phyloP scores from a whole-genome alignment of 345 rosid species.

The Syzygium grande region DNA sequence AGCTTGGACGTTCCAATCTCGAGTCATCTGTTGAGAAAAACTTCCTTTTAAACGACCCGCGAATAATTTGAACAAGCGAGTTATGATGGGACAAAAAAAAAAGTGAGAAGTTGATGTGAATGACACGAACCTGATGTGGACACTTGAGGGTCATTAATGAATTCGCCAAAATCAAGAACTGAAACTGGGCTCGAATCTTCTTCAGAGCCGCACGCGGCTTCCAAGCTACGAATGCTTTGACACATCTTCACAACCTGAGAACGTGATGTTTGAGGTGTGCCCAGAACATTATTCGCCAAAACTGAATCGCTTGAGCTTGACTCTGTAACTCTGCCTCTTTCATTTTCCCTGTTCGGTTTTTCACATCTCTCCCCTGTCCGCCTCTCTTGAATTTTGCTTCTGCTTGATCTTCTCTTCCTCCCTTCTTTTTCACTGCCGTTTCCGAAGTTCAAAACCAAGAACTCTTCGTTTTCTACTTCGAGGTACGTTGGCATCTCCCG shows the following conservation, averaged over 20 bases:
- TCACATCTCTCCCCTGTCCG: conserved; percentile 5
- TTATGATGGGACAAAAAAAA: not conserved
- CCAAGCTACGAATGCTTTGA: conserved; percentile 5
- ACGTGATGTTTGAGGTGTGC: not conserved
- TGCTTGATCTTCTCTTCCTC: conserved; percentile 19
- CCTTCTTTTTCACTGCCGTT: conserved; percentile 17
- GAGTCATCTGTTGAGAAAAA: conserved; percentile 5
- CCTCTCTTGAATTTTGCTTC: conserved; percentile 12
- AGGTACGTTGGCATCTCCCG: conserved; percentile 29
- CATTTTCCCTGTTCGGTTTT: not conserved
- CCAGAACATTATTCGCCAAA: not conserved
- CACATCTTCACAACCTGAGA: not conserved
- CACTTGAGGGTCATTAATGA: conserved; percentile 20
- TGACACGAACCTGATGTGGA: conserved; percentile 25
- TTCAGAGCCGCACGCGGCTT: conserved; percentile 40
- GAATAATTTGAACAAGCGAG: not conserved
- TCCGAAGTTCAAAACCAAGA: conserved; percentile 58
- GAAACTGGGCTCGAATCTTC: conserved; percentile 83
- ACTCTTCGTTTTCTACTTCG: conserved; percentile 60
- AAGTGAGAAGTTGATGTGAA: not conserved
- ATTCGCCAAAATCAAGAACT: conserved; percentile 64
- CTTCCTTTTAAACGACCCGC: not conserved
- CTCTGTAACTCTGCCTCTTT: not conserved
- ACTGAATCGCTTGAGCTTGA: not conserved
- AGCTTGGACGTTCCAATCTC: not conserved